Percentiles rank a stretch among this genome's conserved stretches.
phyloP scores from a whole-genome alignment of 139 green algal genomes.

The Closterium sp. region DNA sequence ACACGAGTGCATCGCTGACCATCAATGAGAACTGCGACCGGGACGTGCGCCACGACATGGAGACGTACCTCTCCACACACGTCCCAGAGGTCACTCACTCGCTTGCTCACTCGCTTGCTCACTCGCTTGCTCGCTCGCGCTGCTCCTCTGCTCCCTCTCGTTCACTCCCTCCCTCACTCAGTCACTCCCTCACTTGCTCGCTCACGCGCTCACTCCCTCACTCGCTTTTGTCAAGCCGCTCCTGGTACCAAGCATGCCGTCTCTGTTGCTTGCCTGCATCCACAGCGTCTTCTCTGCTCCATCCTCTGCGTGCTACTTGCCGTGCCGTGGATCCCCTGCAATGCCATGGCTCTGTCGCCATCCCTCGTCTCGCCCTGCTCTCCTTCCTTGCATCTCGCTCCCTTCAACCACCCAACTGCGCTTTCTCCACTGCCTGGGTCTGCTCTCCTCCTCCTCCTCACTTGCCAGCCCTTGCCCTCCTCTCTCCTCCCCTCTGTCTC shows the following conservation, averaged over 20 bases:
- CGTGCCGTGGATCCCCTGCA: too few relatives aligned
- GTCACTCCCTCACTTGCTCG: background rate
- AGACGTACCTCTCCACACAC: slow-evolving; percentile 44
- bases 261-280: too few relatives aligned
- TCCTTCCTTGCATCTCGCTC: background rate
- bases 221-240: too few relatives aligned
- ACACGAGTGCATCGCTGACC: slow-evolving; percentile 56
- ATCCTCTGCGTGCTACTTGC: too few relatives aligned
- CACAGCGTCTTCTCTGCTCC: too few relatives aligned
- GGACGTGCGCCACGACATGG: slow-evolving; percentile 42
- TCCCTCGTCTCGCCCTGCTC: too few relatives aligned
- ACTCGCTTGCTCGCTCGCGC: too few relatives aligned
- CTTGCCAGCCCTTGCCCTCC: too few relatives aligned
- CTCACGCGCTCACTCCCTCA: background rate
- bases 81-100: slow-evolving; percentile 51
- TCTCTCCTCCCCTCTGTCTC: background rate
- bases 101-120: background rate
- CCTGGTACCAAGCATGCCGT: too few relatives aligned
- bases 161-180: background rate
- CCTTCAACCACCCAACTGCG: background rate
- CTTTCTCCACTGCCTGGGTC: background rate
- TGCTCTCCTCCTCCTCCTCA: background rate
- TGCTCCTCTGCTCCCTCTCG: too few relatives aligned
- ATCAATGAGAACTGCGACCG: slow-evolving; percentile 51
- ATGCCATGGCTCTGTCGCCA: too few relatives aligned